Conservation (phyloP, 495 filamentous ascomycete species). For the Rhizodiscina lignyota region DNA sequence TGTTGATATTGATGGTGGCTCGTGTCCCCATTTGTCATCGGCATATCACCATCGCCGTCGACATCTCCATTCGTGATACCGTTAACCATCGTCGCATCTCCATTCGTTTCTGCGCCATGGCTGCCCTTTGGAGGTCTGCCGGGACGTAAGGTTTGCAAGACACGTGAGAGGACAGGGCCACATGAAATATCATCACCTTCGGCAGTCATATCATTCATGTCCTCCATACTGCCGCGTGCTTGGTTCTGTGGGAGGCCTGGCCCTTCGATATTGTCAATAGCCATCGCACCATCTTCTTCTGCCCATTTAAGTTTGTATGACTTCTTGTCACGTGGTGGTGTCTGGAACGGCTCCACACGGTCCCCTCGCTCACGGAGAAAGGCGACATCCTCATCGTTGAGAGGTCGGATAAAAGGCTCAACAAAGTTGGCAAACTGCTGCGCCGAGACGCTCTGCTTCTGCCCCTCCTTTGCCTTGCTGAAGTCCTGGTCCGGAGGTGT, state of each 20-base stretch:
- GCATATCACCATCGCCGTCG: conserved; percentile 30
- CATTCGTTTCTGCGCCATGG: conserved; percentile 23
- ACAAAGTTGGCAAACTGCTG: conserved; percentile 76
- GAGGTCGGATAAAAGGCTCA: conserved; percentile 78
- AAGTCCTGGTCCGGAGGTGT: conserved; percentile 86
- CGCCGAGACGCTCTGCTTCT: conserved; percentile 60
- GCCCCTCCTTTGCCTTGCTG: conserved; percentile 79
- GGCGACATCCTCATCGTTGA: conserved; percentile 87
- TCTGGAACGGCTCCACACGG: conserved; percentile 63
- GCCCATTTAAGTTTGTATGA: conserved; percentile 84
- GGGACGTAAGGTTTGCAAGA: conserved; percentile 67
- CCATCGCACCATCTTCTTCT: conserved; percentile 71
- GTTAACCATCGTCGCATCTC: conserved; percentile 29
- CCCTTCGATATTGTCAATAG: conserved; percentile 43
- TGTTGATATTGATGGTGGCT: neutral
- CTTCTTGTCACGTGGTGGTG: conserved; percentile 69
- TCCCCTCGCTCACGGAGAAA: conserved; percentile 87
- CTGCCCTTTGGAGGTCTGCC: conserved; percentile 44
- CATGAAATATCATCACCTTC: conserved; percentile 86
- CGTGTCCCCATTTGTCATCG: neutral
- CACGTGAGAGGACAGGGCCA: conserved; percentile 68
- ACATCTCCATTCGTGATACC: conserved; percentile 30
- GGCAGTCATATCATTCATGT: conserved; percentile 68
- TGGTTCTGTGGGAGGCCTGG: conserved; percentile 64
- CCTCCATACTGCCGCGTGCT: conserved; percentile 56